Evolutionary conservation across 1,139 yeast species (phyloP).

Genomic region (Pichia sp.): DNA sequence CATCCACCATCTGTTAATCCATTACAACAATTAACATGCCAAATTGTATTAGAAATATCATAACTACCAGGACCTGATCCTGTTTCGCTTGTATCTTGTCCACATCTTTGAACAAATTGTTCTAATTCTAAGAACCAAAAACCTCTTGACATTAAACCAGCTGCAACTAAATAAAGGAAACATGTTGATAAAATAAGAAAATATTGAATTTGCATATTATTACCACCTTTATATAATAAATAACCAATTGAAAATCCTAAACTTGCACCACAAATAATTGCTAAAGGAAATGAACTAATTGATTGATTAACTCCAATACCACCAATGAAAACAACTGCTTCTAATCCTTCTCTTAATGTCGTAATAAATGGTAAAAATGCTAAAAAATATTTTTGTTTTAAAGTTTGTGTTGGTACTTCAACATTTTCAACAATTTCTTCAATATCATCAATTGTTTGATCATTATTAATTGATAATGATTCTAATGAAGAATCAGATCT

Average conservation of each 20-base stretch:
- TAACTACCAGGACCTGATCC: slow-evolving; percentile 96
- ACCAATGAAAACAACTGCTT: slow-evolving; percentile 86
- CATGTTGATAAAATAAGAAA: slow-evolving; percentile 81
- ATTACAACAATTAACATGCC: slow-evolving; percentile 98
- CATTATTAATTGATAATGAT: not conserved
- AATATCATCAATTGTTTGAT: slow-evolving; percentile 9
- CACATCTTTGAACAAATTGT: slow-evolving; percentile 57
- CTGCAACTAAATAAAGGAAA: slow-evolving; percentile 78
- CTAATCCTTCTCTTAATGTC: slow-evolving; percentile 83
- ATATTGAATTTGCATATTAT: slow-evolving; percentile 67
- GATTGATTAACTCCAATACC: slow-evolving; percentile 82
- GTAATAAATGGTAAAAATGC: slow-evolving; percentile 77
- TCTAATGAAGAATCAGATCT: not conserved
- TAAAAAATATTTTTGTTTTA: slow-evolving; percentile 63
- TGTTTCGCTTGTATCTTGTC: slow-evolving; percentile 81
- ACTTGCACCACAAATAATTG: slow-evolving; percentile 65
- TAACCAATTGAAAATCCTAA: slow-evolving; percentile 66
- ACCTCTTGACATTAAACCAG: slow-evolving; percentile 86
- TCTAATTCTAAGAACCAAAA: slow-evolving; percentile 86
- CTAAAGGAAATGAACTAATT: slow-evolving; percentile 72
- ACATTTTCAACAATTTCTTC: slow-evolving; percentile 12
- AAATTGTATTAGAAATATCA: slow-evolving; percentile 68
- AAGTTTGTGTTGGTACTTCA: slow-evolving; percentile 26
- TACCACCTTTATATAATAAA: slow-evolving; percentile 70
- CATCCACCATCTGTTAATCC: slow-evolving; percentile 88